Conservation (phyloP, 495 filamentous ascomycete species). For the Lichina pygmaea region DNA sequence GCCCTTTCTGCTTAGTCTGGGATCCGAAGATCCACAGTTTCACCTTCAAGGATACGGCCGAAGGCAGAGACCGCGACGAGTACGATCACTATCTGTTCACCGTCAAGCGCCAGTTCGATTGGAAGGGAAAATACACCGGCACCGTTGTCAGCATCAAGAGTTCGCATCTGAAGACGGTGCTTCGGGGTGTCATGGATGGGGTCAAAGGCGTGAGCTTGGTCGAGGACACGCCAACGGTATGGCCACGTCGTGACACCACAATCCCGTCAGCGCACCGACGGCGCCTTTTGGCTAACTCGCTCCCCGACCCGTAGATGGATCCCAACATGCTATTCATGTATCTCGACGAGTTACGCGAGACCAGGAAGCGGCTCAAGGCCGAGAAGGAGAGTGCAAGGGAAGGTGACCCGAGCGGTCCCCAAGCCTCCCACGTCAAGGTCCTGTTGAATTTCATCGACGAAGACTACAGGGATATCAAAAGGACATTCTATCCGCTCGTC, state of each 20-base stretch:
- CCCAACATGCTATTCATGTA: conserved; percentile 80
- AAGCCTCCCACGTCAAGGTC: conserved; percentile 42
- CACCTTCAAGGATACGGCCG: conserved; percentile 55
- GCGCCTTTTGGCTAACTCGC: neutral
- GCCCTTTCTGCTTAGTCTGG: conserved; percentile 22
- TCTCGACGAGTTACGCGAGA: conserved; percentile 43
- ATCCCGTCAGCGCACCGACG: neutral
- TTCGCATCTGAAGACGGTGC: conserved; percentile 42
- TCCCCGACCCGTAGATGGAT: conserved; percentile 18
- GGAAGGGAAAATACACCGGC: conserved; percentile 60
- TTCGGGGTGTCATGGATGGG: conserved; percentile 52
- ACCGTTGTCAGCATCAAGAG: conserved; percentile 75
- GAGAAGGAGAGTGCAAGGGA: conserved; percentile 24
- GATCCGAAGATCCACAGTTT: conserved; percentile 59
- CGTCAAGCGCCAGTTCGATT: conserved; percentile 62
- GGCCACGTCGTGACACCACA: conserved; percentile 8
- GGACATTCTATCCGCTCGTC: conserved; percentile 59
- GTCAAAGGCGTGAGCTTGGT: conserved; percentile 62
- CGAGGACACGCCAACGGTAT: conserved; percentile 40
- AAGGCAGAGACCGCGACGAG: conserved; percentile 41
- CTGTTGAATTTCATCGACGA: conserved; percentile 58
- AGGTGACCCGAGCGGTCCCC: conserved; percentile 25
- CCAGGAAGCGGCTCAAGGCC: conserved; percentile 35
- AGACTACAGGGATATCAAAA: conserved; percentile 56
- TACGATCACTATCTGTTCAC: conserved; percentile 75